Evolutionary conservation across 2,329 filamentous ascomycete genomes (phyloP), one percentile per base, ranked within the genome.

Genomic region (Magnaporthiopsis incrustans): DNA sequence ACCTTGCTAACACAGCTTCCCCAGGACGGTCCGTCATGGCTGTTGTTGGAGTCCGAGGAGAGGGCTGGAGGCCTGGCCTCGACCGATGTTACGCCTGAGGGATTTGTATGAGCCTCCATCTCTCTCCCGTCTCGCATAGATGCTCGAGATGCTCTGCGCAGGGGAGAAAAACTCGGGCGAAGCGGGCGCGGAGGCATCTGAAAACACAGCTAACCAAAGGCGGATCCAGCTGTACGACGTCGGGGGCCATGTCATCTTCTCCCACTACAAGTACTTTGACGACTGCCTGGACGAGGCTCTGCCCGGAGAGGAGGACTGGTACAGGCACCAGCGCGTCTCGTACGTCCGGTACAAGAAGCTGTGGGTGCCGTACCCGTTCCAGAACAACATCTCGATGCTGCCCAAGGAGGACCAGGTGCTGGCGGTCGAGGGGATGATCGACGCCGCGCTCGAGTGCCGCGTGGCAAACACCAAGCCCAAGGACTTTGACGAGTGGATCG

Each of bases 191-290:
- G n/a, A n/a, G 44, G 12, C 4, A 26, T 30, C 15, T 15, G 26
- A 15, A 27, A 7, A 58, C 60, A 56, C 60, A 56, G 44, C 59
- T 60, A 38, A 62, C 60, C 15, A 12, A 12, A 12, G 8, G 4
- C 25, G 25, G 26, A 58, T 65, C 27, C 74, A 97, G 94, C 87
- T 99, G 73, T 99, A 97, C 85, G 95, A 99, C 80, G 95, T 99
- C 72, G 93, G 93, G 76, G 93, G 93, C 72, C 93, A 97, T 80
- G 93, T 97, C 80, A 97, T 97, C 81, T 97, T 97, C 86, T 97
- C 93, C 72, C 93, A 97, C 86, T 99, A 99, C 89, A 97, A 97
- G 83, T 99, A 99, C 87, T 99, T 99, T 77, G 95, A 99, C 81
- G 95, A 99, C 83, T 96, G 91, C 82, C 89, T 99, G 76, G 86